These are phyloP conservation scores for Clonostachys sp. DNA, from an alignment of 2,329 filamentous ascomycete species.

Conservation along the genomic window DNA sequence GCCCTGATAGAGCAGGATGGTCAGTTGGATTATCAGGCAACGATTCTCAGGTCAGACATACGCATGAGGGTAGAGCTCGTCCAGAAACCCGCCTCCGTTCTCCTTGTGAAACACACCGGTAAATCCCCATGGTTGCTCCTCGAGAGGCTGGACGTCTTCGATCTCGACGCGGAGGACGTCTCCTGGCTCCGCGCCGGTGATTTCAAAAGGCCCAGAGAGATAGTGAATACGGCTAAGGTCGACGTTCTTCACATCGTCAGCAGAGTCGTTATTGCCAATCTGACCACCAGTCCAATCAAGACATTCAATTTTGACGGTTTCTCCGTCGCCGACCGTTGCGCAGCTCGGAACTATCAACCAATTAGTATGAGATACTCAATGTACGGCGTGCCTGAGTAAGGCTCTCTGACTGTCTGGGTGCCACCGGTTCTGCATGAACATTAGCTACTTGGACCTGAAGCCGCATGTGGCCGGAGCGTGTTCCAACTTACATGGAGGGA, in stretches of 20 bases:
- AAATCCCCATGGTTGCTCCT: slow-evolving; percentile 86
- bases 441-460: background rate
- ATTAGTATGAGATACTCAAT: too few relatives aligned
- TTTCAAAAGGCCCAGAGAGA: slow-evolving; percentile 82
- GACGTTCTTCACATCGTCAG: slow-evolving; percentile 82
- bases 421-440: too few relatives aligned
- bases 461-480: background rate
- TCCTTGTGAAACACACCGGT: slow-evolving; percentile 74
- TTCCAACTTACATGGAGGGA: slow-evolving; percentile 39
- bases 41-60: slow-evolving; percentile 29
- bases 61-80: slow-evolving; percentile 82
- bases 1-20: slow-evolving; percentile 18
- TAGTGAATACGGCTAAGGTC: slow-evolving; percentile 85
- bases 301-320: slow-evolving; percentile 92
- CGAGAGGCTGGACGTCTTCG: slow-evolving; percentile 85
- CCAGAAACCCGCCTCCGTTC: slow-evolving; percentile 86
- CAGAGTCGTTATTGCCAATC: slow-evolving; percentile 82
- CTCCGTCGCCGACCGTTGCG: slow-evolving; percentile 71
- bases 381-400: too few relatives aligned
- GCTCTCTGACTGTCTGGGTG: too few relatives aligned
- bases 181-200: slow-evolving; percentile 79
- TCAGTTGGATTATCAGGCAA: background rate
- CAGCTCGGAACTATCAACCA: slow-evolving; percentile 60
- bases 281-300: slow-evolving; percentile 82
- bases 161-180: slow-evolving; percentile 86